Percentiles rank a stretch among this genome's conserved stretches.
phyloP scores from a whole-genome alignment of 1,284 basidiomycete species.

The Malassezia psittaci region DNA sequence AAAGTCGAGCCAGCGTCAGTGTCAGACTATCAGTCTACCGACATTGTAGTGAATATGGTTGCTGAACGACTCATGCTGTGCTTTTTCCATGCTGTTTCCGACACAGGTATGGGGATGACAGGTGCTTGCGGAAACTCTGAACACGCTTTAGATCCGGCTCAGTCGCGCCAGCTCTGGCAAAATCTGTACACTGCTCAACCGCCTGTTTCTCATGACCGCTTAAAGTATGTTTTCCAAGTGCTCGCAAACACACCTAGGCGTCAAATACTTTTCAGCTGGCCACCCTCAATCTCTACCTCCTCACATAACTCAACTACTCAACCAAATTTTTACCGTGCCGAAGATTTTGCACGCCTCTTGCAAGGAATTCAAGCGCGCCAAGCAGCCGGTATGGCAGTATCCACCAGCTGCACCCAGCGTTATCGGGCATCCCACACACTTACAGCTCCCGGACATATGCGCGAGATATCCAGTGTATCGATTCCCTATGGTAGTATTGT shows the following conservation, averaged over 20 bases:
- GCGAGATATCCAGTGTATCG: constrained; percentile 74
- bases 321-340: constrained; percentile 60
- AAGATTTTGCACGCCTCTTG: constrained; percentile 71
- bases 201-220: not conserved
- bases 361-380: constrained; percentile 57
- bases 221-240: constrained; percentile 66
- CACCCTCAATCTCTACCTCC: constrained; percentile 52
- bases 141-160: not conserved
- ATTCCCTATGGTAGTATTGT: constrained; percentile 73
- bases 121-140: constrained; percentile 61
- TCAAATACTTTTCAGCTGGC: constrained; percentile 71
- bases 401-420: constrained; percentile 84
- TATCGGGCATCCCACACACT: constrained; percentile 71
- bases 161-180: constrained; percentile 2
- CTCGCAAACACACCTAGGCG: constrained; percentile 55
- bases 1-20: constrained; percentile 52
- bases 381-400: constrained; percentile 55
- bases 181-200: not conserved
- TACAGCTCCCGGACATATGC: constrained; percentile 54
- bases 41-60: constrained; percentile 89
- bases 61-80: constrained; percentile 80
- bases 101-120: constrained; percentile 14
- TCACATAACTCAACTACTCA: constrained; percentile 7
- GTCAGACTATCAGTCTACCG: constrained; percentile 66
- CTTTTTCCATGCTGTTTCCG: constrained; percentile 79